These are phyloP conservation scores for Choiromyces venosus DNA, from an alignment of 495 filamentous ascomycete genomes.

Conservation along the genomic window DNA sequence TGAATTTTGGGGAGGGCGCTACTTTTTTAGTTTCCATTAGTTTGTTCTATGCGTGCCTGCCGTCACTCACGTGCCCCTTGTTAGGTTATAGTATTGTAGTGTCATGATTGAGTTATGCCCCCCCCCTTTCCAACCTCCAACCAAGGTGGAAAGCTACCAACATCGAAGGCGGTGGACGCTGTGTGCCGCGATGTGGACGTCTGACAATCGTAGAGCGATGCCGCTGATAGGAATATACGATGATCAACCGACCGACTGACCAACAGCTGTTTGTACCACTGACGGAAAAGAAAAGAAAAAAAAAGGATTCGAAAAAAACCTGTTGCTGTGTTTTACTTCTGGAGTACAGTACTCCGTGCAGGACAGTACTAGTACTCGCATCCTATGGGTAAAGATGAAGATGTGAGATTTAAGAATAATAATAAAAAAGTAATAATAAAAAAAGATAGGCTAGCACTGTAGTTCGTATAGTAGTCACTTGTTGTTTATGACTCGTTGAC, in stretches of 20 bases:
- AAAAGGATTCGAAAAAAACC: neutral
- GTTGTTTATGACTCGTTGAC: neutral
- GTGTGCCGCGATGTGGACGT: neutral
- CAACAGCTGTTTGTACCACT: neutral
- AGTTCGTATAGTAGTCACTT: neutral
- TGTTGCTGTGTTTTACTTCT: neutral
- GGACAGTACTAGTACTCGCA: neutral
- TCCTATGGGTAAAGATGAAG: neutral
- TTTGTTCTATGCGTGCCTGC: constrained; percentile 29
- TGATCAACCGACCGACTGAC: neutral
- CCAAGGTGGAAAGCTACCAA: neutral
- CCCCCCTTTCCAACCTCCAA: neutral
- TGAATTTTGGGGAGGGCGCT: too few relatives aligned
- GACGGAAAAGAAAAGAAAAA: neutral
- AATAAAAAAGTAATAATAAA: neutral
- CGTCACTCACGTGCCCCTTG: constrained; percentile 26
- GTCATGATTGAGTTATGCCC: neutral
- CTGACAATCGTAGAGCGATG: neutral
- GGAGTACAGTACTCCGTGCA: too few relatives aligned
- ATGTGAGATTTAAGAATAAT: neutral
- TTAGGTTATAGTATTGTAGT: neutral
- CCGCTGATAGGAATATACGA: neutral
- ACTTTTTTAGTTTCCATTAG: neutral
- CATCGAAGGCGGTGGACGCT: neutral
- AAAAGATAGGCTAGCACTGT: neutral